Base-by-base conservation (phyloP, 1,284 basidiomycete genomes). In the Volvariella surrecta region DNA sequence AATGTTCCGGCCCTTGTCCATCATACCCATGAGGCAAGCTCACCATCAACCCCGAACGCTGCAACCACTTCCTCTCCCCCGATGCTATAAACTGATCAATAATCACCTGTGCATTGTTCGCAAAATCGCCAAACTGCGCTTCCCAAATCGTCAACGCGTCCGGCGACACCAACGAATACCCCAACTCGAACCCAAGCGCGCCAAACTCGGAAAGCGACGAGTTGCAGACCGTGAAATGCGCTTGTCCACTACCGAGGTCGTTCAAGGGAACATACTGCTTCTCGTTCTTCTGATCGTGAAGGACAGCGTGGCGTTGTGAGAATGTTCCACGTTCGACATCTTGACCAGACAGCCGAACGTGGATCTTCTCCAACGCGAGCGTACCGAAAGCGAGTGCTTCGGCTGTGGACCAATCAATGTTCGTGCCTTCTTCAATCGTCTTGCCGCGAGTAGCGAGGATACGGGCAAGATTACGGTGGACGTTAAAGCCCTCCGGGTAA, bases 321-420 rank as follows among this genome's bases (percentile, higher is more conserved):
- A 99, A 99, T 6, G 96, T 99, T 45, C 96, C 96, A 62, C 96
- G 88, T 68, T 99, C 96, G 44, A 99, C 95, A 64, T 99, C 96
- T 68, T 99, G 96, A 38, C 96, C 96, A 1, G 93, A 97, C 2
- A 99, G 73, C 56, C 96, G 89, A 43, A 99, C 89, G 60, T 99
- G 92, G 46, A 86, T 87, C 57, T 90, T 89, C 70, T 99, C 94
- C 39, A 95, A 72, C 22, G 88, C 88, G 42, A 99, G 80, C 11
- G 92, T 79, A 49, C 95, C 96, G 57, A 99, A 92, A 0, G 96
- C 96, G 44, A 99, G 82, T 0, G 96, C 92, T 70, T 99, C 96
- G 48, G 94, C 95, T n/a, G 96, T 99, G 13, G 92, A 87, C 93
- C 95, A 98, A 65, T 99, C 96, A 55, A 99, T 96, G 66, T 88